Conservation (phyloP, 768 basidiomycete genomes). For the Polyporus arcularius region DNA sequence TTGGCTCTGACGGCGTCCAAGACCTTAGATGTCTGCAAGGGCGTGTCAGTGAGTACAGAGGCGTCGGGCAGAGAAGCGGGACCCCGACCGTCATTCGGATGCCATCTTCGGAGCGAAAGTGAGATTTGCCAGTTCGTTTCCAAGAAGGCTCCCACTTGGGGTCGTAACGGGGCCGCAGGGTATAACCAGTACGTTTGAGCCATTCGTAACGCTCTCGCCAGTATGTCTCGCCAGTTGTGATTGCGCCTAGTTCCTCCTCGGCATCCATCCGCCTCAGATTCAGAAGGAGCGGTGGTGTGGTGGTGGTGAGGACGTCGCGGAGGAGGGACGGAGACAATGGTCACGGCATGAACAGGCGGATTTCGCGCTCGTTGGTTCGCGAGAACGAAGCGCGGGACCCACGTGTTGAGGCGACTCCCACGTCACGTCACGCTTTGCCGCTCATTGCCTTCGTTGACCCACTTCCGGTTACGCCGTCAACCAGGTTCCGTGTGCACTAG, state of each 20-base stretch:
- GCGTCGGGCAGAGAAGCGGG: neutral
- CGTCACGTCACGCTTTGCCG: neutral
- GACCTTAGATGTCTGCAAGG: neutral
- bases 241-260: no score
- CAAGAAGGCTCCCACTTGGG: slow-evolving; percentile 17
- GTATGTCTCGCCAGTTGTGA: neutral
- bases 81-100: neutral
- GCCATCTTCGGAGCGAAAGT: neutral
- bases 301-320: no score
- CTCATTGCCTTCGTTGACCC: neutral
- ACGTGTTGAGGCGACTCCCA: neutral
- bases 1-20: slow-evolving; percentile 11
- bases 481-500: neutral
- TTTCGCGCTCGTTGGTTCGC: neutral
- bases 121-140: neutral
- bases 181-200: slow-evolving; percentile 7
- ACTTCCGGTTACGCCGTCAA: neutral
- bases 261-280: no score
- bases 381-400: no score
- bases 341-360: neutral
- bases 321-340: neutral
- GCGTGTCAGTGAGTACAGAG: neutral
- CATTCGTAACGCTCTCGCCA: slow-evolving; percentile 15
- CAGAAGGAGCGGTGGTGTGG: no score
- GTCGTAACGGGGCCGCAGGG: slow-evolving; percentile 10